A percentile compares a stretch with the other conserved stretches of the same genome.
Conservation (phyloP, 345 rosid genomes). For the Acer saccharum region DNA sequence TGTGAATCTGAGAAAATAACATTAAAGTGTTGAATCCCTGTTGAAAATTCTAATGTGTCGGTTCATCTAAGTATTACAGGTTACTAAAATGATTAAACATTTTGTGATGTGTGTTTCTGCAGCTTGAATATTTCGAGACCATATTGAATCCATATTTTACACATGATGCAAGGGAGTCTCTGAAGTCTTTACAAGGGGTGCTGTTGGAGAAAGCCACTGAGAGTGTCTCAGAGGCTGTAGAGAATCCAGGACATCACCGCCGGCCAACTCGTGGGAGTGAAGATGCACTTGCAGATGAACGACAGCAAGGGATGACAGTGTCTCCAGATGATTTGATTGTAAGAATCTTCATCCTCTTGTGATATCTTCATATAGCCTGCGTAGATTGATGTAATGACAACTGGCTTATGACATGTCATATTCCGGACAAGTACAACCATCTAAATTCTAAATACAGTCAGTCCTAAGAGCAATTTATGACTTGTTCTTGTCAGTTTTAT, state of each 20-base stretch:
- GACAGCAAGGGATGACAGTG: slow-evolving; percentile 66
- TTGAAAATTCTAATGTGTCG: not conserved
- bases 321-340: slow-evolving; percentile 96
- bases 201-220: slow-evolving; percentile 88
- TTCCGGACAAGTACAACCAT: not conserved
- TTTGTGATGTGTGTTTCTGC: slow-evolving; percentile 36
- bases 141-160: slow-evolving; percentile 80
- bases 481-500: no score
- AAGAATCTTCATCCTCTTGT: slow-evolving; percentile 29
- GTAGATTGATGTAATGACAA: not conserved
- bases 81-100: slow-evolving; percentile 16
- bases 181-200: slow-evolving; percentile 81
- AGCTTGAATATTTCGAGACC: slow-evolving; percentile 96
- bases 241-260: slow-evolving; percentile 69
- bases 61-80: not conserved
- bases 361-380: not conserved
- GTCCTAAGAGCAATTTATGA: not conserved
- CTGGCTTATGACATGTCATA: not conserved
- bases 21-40: not conserved
- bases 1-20: not conserved
- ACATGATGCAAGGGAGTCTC: slow-evolving; percentile 74
- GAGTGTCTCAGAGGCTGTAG: slow-evolving; percentile 63
- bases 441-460: no score
- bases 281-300: slow-evolving; percentile 81
- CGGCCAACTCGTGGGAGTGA: slow-evolving; percentile 95